Evolutionary conservation across 192 early-diverging fungal genomes (phyloP), one percentile per base, ranked within the genome.

Genomic region (Irineochytrium annulatum): DNA sequence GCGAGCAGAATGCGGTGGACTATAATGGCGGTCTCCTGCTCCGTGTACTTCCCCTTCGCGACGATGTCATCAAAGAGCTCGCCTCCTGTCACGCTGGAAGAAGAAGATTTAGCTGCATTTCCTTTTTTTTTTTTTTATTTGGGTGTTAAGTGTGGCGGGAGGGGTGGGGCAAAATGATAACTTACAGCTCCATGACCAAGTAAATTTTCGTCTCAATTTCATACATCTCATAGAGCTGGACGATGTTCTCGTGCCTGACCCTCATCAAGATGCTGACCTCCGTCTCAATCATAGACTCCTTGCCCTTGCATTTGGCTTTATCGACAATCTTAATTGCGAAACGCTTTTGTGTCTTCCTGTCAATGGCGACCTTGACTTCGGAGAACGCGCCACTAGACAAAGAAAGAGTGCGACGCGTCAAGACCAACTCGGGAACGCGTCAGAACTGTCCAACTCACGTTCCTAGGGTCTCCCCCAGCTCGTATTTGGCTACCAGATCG

Each of bases 21-120:
- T 26, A 97, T 83, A 20, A 77, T 80, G 0, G 91, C 80, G 14
- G 90, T 78, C 34, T 96, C 89, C 29, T 69, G 55, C 72, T 98
- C 95, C 29, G 78, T 72, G 52, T 91, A 83, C 34, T 74, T 80
- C 48, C 86, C 83, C 27, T 85, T 83, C 29, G 82, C 84, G 24
- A 89, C 85, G 53, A 98, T 93, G 32, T 88, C 86, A 57, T 95
- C 93, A 73, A 98, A 98, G 16, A 98, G 73, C 69, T 97, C 95
- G 46, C 93, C 93, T 56, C 89, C 92, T 11, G 80, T 77, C 2
- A 89, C 88, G 54, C 87, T 89, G 54, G 20, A 22, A 19, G 20
- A 48, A 13, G 5, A 33, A 48, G 5, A 55, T n/a, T n/a, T 6
- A 24, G 8, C 19, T 49, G 22, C 5, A 57, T 83, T 82, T 69